Base-by-base conservation (phyloP, 345 rosid genomes). In the Eucalyptus cloeziana region DNA sequence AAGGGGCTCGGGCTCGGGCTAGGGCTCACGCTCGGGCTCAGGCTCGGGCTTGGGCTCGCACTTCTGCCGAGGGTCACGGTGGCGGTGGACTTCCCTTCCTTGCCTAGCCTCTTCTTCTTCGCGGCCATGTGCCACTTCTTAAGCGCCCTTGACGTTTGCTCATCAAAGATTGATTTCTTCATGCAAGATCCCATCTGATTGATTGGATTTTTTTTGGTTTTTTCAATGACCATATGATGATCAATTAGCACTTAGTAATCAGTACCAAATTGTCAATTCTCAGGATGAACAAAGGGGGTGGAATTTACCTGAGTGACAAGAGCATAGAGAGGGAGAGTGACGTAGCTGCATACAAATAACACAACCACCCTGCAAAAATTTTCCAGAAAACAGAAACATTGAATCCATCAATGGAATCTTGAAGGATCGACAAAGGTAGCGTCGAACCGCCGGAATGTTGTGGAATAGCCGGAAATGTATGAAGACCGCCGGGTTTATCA, bases 101-200 rank as follows among this genome's bases (percentile, higher is more conserved):
- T 96, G 88, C 96, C 91, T 67, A 87, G 91, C 92, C 86, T 92
- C 93, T 88, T 95, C 94, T 93, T 96, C 91, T 95, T 95, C 60
- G 89, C 99, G 3, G 94, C 96, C 96, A 91, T 94, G 88, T 92
- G 99, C 99, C 99, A 98, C 86, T 93, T 97, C 95, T 94, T 97
- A 11, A 98, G 95, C 4, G 99, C 99, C 90, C 92, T 97, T 13
- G 97, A 96, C 13, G 98, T 97, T 91, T 98, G 99, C 15, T 98
- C 99, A 83, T 98, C 99, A 54, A 98, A 98, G 87, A 98, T 94
- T 7, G 99, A 94, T 91, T 88, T 97, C 93, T 98, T 98, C 99
- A 97, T 96, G 69, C 89, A 87, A 0, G 98, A 92, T 88, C 99
- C 99, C 99, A 98, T 98, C 99, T 98, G 93, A 76, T 19, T 76